Evolutionary conservation across 208 protist species (phyloP).

Genomic region (Crithidia fasciculata): DNA sequence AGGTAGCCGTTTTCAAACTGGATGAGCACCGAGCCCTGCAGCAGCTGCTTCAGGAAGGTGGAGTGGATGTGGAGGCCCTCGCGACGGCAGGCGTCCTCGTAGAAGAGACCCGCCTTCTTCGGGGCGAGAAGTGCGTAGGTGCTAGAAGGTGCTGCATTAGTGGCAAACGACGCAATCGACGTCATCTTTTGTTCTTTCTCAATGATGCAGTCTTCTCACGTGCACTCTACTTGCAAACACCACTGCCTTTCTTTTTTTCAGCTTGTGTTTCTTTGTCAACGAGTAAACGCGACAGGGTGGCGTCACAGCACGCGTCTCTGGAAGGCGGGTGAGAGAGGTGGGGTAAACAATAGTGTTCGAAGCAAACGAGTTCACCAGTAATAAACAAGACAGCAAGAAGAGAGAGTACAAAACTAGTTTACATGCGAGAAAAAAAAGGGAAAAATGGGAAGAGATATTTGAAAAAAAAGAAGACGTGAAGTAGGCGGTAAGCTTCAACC

Average conservation of each 20-base stretch:
- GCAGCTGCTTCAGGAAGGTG: conserved; percentile 71
- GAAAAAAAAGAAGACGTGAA: no score
- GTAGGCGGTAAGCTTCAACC: no score
- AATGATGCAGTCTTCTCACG: background rate
- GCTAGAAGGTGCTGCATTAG: background rate
- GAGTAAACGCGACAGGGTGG: no score
- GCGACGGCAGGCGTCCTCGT: conserved; percentile 51
- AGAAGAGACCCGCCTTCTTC: conserved; percentile 52
- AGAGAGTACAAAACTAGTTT: background rate
- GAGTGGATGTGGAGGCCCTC: conserved; percentile 37
- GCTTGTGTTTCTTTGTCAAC: no score
- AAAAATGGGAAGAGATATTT: background rate
- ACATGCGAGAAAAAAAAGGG: background rate
- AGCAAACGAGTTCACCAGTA: background rate
- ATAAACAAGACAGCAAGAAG: no score
- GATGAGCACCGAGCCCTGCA: conserved; percentile 49
- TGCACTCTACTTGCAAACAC: no score
- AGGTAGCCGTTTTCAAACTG: conserved; percentile 86
- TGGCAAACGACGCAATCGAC: background rate
- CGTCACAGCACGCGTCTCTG: no score
- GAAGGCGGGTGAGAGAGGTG: background rate
- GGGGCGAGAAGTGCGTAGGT: conserved; percentile 32
- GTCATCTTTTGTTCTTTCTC: no score
- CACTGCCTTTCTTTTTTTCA: no score
- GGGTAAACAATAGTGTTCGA: background rate